Evolutionary conservation across 139 green algal genomes (phyloP).

Genomic region (Tetraselmis striata): DNA sequence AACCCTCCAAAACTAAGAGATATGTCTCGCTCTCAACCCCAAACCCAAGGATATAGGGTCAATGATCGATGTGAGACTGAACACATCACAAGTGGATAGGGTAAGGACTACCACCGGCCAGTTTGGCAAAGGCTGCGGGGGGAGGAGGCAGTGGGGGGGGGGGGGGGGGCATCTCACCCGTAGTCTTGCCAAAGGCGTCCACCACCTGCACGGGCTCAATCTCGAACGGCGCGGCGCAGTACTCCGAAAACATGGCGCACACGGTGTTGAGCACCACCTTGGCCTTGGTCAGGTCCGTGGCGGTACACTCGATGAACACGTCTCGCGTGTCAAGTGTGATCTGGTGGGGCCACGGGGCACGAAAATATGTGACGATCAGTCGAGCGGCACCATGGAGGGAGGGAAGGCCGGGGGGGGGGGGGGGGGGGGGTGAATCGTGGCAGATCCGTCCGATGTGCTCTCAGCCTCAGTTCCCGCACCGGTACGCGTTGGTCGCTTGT

Average conservation of each 20-base stretch:
- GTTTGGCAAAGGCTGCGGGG: too few species aligned
- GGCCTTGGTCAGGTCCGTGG: slow-evolving; percentile 94
- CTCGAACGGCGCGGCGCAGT: slow-evolving; percentile 77
- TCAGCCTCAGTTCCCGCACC: not conserved
- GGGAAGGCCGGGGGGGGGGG: too few species aligned
- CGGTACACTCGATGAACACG: slow-evolving; percentile 98
- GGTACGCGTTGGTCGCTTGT: too few species aligned
- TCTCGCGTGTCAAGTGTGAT: slow-evolving; percentile 85
- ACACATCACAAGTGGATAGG: too few species aligned
- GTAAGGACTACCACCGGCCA: too few species aligned
- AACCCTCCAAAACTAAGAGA: too few species aligned
- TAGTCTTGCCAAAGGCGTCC: slow-evolving; percentile 56
- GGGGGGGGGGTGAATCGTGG: not conserved
- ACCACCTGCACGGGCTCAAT: slow-evolving; percentile 93
- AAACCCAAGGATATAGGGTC: too few species aligned
- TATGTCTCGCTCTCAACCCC: too few species aligned
- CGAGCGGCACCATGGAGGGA: too few species aligned
- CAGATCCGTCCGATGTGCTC: not conserved
- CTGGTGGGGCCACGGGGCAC: too few species aligned
- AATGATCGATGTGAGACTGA: too few species aligned
- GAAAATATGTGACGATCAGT: too few species aligned
- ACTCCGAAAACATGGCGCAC: slow-evolving; percentile 42
- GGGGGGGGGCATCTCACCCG: slow-evolving; percentile 10
- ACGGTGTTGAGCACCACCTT: slow-evolving; percentile 81
- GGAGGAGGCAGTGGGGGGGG: not conserved